Percentiles rank a stretch among this genome's conserved stretches.
phyloP scores from a whole-genome alignment of 2,329 filamentous ascomycete species.

The Xylaria arbuscula region DNA sequence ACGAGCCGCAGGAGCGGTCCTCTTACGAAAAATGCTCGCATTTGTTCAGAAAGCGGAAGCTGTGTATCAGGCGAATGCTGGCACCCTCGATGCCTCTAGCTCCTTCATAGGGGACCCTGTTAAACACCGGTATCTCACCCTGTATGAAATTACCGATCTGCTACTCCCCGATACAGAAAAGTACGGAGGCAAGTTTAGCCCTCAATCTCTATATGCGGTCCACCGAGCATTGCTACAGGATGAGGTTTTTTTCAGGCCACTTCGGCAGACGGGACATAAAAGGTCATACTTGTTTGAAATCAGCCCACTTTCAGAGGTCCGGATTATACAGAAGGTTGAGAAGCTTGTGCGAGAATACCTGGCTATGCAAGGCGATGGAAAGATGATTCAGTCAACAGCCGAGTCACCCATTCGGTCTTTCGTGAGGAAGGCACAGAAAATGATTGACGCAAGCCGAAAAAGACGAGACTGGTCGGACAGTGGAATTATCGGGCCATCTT shows the following conservation, averaged over 20 bases:
- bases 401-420: constrained; percentile 52
- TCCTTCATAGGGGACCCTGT: constrained; percentile 53
- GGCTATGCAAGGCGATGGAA: constrained; percentile 49
- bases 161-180: constrained; percentile 55
- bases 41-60: constrained; percentile 58
- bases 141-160: constrained; percentile 62
- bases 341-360: constrained; percentile 65
- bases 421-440: constrained; percentile 58
- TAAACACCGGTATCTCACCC: constrained; percentile 59
- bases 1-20: constrained; percentile 54
- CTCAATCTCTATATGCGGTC: constrained; percentile 73
- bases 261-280: constrained; percentile 62
- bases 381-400: not conserved
- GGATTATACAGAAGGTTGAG: constrained; percentile 62
- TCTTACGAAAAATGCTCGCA: constrained; percentile 61
- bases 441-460: constrained; percentile 64
- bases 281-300: constrained; percentile 71
- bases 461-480: constrained; percentile 61
- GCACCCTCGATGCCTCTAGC: constrained; percentile 60
- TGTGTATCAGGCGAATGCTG: constrained; percentile 61
- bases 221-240: constrained; percentile 71
- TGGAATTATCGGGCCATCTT: constrained; percentile 60
- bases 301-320: constrained; percentile 64
- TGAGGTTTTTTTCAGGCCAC: constrained; percentile 69
- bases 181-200: constrained; percentile 54